phyloP scores from a whole-genome alignment of 495 filamentous ascomycete genomes.

The Daldinia grandis region DNA sequence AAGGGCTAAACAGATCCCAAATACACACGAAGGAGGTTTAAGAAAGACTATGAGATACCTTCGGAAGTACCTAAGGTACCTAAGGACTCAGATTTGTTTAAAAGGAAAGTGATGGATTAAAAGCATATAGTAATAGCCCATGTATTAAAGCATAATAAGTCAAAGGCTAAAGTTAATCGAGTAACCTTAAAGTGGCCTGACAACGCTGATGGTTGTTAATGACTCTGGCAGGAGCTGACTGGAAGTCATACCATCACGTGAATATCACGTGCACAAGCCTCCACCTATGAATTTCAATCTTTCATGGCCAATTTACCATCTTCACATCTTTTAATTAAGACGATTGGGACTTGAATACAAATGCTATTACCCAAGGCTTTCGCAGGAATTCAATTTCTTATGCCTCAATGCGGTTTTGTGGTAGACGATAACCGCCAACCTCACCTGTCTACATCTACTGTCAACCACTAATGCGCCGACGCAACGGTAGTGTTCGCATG shows the following conservation, averaged over 20 bases:
- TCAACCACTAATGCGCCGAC: background rate
- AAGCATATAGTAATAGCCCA: background rate
- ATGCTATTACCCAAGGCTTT: background rate
- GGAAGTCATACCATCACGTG: conserved; percentile 40
- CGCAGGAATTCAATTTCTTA: no score
- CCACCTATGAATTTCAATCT: conserved; percentile 39
- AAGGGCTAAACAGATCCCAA: background rate
- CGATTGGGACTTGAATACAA: background rate
- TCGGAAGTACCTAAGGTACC: no score
- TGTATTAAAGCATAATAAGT: background rate
- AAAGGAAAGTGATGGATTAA: background rate
- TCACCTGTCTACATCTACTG: background rate
- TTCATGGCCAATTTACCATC: conserved; percentile 16
- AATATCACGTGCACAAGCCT: conserved; percentile 37
- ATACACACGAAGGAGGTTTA: background rate
- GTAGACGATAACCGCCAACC: background rate
- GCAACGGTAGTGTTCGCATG: background rate
- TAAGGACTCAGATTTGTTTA: background rate
- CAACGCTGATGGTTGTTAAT: background rate
- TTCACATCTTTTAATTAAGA: conserved; percentile 13
- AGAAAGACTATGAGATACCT: no score
- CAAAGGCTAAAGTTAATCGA: background rate
- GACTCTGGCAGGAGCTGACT: conserved; percentile 4
- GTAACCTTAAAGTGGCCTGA: conserved; percentile 9
- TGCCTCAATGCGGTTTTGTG: background rate